Evolutionary conservation across 2,329 filamentous ascomycete genomes (phyloP).

Genomic region (Penicillium sp.): DNA sequence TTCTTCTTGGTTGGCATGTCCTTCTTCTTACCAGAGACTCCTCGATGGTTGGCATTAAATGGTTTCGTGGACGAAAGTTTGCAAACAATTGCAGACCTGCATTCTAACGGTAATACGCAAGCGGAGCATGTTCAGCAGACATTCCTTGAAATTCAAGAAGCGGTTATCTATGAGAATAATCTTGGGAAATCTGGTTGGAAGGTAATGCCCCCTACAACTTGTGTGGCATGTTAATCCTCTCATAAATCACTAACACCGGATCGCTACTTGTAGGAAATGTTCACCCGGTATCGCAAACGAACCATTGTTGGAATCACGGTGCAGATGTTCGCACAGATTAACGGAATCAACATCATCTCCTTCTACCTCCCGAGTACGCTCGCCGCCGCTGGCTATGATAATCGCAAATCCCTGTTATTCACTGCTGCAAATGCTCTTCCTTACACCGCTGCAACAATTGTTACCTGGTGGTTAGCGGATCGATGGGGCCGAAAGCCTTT

Average conservation of each 20-base stretch:
- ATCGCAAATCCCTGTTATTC: constrained; percentile 40
- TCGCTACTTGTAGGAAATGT: constrained; percentile 36
- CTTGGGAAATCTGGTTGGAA: constrained; percentile 35
- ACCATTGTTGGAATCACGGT: constrained; percentile 42
- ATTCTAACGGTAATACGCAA: constrained; percentile 35
- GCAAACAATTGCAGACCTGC: constrained; percentile 43
- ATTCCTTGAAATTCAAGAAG: constrained; percentile 39
- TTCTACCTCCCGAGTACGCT: constrained; percentile 43
- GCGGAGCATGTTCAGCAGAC: constrained; percentile 37
- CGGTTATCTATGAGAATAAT: constrained; percentile 36
- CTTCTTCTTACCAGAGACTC: constrained; percentile 40
- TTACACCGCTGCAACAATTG: constrained; percentile 41
- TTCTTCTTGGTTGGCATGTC: constrained; percentile 36
- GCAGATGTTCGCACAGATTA: constrained; percentile 43
- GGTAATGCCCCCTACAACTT: constrained; percentile 18
- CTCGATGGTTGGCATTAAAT: constrained; percentile 43
- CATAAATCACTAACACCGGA: neutral
- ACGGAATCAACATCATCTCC: constrained; percentile 45
- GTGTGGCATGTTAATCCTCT: neutral
- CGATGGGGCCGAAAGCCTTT: constrained; percentile 42
- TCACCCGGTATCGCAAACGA: constrained; percentile 43
- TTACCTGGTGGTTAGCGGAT: constrained; percentile 42
- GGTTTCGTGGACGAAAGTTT: constrained; percentile 40
- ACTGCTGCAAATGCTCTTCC: constrained; percentile 42
- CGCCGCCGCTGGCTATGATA: constrained; percentile 36